Conservation (phyloP, 805 yeast genomes). For the Yamadazyma sp. region DNA sequence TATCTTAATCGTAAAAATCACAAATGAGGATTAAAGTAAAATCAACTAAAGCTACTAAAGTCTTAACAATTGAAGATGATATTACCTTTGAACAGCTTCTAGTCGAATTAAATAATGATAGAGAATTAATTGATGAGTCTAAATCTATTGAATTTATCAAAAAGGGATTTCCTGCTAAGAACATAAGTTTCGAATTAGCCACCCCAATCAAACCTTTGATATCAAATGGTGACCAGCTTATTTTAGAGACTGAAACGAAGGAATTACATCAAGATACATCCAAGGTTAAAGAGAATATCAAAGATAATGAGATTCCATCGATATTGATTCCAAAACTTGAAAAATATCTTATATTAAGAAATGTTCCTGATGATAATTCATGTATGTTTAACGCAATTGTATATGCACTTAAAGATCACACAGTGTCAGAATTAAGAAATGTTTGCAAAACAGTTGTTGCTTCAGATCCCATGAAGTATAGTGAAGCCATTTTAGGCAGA, state of each 20-base stretch:
- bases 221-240: constrained; percentile 57
- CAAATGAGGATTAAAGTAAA: constrained; percentile 15
- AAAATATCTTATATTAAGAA: constrained; percentile 46
- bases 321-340: constrained; percentile 19
- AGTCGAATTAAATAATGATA: constrained; percentile 10
- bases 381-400: constrained; percentile 69
- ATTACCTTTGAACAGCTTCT: constrained; percentile 32
- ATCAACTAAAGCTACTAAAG: constrained; percentile 7
- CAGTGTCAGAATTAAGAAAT: constrained; percentile 48
- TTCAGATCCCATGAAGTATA: constrained; percentile 39
- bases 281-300: constrained; percentile 4
- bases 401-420: constrained; percentile 43
- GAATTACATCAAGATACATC: constrained; percentile 2
- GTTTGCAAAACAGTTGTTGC: constrained; percentile 48
- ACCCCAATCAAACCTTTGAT: constrained; percentile 34
- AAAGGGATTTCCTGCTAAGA: constrained; percentile 62
- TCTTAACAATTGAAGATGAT: constrained; percentile 28
- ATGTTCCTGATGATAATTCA: constrained; percentile 74
- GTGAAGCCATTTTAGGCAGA: constrained; percentile 57
- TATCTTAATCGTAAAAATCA: background rate
- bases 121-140: constrained; percentile 1
- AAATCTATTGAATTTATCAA: constrained; percentile 27
- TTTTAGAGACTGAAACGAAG: constrained; percentile 23
- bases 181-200: constrained; percentile 28
- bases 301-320: constrained; percentile 22